Evolutionary conservation across 164 flowering plant species (phyloP).

Genomic region (Nymphaea colorata): DNA sequence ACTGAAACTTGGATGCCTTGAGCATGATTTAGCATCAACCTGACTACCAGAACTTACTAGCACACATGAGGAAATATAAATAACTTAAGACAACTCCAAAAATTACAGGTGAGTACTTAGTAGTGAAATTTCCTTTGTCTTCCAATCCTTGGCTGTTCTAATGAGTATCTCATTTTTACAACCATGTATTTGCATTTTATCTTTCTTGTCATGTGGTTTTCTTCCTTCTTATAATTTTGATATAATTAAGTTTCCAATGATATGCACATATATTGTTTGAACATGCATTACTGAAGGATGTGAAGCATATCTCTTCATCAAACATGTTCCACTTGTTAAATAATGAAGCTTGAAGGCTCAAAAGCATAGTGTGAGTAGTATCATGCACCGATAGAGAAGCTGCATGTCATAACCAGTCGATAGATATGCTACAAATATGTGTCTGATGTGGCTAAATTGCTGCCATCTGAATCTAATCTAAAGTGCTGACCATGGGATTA

Average conservation of each 20-base stretch:
- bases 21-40: slow-evolving; percentile 53
- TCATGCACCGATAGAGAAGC: slow-evolving; percentile 56
- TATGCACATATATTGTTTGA: slow-evolving; percentile 4
- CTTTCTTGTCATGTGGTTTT: no score
- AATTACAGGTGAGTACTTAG: slow-evolving; percentile 47
- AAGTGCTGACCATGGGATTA: neutral
- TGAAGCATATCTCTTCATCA: slow-evolving; percentile 52
- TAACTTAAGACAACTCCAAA: slow-evolving; percentile 37
- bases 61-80: slow-evolving; percentile 62
- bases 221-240: no score
- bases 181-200: neutral
- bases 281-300: slow-evolving; percentile 67
- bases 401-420: slow-evolving; percentile 80
- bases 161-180: neutral
- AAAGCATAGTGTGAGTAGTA: slow-evolving; percentile 54
- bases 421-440: slow-evolving; percentile 14
- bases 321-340: slow-evolving; percentile 34
- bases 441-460: no score
- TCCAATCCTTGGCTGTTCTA: neutral
- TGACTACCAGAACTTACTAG: slow-evolving; percentile 43
- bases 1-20: neutral
- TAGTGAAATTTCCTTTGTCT: no score
- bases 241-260: no score
- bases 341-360: slow-evolving; percentile 66
- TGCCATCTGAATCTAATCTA: neutral